phyloP scores from a whole-genome alignment of 163 green algal species.

The Prototheca cutis region DNA sequence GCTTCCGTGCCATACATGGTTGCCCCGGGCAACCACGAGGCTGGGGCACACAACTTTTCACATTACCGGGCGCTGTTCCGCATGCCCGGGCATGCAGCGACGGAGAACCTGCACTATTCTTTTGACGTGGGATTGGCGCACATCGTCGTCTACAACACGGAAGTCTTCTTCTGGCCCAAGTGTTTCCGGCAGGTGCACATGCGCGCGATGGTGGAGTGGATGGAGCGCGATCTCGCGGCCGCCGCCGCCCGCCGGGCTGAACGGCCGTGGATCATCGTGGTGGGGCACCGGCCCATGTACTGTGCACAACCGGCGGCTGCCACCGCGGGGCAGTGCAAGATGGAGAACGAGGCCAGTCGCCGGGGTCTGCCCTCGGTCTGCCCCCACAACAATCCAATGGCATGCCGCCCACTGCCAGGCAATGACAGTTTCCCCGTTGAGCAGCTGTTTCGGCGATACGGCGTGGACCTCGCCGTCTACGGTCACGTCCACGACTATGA shows the following conservation, averaged over 20 bases:
- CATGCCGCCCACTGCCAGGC: conserved; percentile 3
- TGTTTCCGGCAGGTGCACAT: conserved; percentile 2
- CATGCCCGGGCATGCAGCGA: conserved; percentile 1
- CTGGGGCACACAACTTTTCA: conserved; percentile 7
- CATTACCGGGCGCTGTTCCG: conserved; percentile 16
- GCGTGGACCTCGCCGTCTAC: conserved; percentile 18
- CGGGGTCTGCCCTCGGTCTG: conserved; percentile 15
- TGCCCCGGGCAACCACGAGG: conserved; percentile 22
- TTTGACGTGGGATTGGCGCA: conserved; percentile 17
- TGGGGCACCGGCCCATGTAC: conserved; percentile 26
- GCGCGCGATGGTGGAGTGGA: conserved; percentile 9
- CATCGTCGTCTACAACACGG: conserved; percentile 22
- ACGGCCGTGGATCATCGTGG: conserved; percentile 11
- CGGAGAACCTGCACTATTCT: conserved; percentile 17
- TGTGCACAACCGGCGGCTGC: neutral
- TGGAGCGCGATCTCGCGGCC: conserved; percentile 10
- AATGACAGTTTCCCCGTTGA: neutral
- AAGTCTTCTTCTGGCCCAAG: conserved; percentile 23
- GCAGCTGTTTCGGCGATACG: conserved; percentile 8
- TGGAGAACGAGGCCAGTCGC: conserved; percentile 12
- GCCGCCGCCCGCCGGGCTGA: neutral
- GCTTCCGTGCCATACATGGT: conserved; percentile 15
- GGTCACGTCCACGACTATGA: conserved; percentile 22
- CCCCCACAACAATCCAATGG: conserved; percentile 14
- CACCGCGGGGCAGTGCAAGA: conserved; percentile 3